A percentile compares a stretch with the other conserved stretches of the same genome.
Evolutionary conservation across 2,329 filamentous ascomycete genomes (phyloP).

Genomic region (Cercospora canescens): DNA sequence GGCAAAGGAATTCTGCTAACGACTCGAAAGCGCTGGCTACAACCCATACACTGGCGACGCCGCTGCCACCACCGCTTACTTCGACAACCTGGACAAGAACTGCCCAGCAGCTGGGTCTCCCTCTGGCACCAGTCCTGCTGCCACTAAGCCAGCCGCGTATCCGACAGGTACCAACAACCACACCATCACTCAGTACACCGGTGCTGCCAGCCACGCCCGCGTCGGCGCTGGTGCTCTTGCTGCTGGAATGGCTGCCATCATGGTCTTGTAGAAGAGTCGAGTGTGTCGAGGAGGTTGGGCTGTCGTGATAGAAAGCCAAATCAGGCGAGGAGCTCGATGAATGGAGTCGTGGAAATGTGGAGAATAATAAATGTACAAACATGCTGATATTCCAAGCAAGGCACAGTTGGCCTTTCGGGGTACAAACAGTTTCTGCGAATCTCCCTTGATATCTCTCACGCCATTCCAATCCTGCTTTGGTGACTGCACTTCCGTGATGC

Average conservation of each 20-base stretch:
- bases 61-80: background rate
- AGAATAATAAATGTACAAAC: too few species aligned
- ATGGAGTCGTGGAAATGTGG: too few species aligned
- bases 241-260: background rate
- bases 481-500: too few species aligned
- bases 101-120: background rate
- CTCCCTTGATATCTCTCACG: too few species aligned
- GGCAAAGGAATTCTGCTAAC: background rate
- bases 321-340: too few species aligned
- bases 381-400: too few species aligned
- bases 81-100: background rate
- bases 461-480: too few species aligned
- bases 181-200: background rate
- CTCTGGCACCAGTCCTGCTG: background rate
- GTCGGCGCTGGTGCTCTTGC: background rate
- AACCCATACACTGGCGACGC: background rate
- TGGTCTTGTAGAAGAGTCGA: background rate
- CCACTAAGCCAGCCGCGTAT: background rate
- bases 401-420: too few species aligned
- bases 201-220: background rate
- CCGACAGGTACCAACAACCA: background rate
- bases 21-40: background rate
- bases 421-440: too few species aligned
- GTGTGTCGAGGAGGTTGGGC: too few species aligned
- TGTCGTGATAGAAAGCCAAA: too few species aligned